Base-by-base conservation (phyloP, 192 early-diverging fungal genomes). In the Coemansia sp. region DNA sequence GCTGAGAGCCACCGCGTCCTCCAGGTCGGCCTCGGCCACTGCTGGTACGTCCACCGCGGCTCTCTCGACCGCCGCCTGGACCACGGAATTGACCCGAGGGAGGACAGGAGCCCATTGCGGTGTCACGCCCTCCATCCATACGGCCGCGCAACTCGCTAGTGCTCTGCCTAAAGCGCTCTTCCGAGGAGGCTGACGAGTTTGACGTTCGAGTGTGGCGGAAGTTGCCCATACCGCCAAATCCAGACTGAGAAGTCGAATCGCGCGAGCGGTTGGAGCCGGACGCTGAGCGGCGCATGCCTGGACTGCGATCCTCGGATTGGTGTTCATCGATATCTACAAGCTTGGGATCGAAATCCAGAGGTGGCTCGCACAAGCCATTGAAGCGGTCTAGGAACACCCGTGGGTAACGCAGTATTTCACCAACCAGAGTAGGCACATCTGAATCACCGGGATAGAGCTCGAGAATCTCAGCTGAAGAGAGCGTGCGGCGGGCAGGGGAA, bases 301-400 rank as follows among this genome's bases (percentile, higher is more conserved):
- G 74, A 68, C 82, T 67, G 58, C 77, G 75, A 58, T 81, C 81
- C 1, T 71, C 78, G 3, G 77, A 65, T 68, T 78, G 79, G 69
- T 85, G 76, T 46, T 79, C 79, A 63, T 82, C 72, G 55, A 78
- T 66, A 69, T 72, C 68, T 68, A 80, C 46, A 68, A 78, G 78
- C 57, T 86, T 80, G 70, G 76, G 66, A 68, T 83, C 67, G 60
- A 86, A 77, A n/a, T 88, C 86, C 6, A 80, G 69, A 10, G 90
- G 91, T 57, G 88, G 84, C 38, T 91, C 83, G 77, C 89, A 90
- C 43, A 92, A 73, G 8, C 72, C 68, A 64, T 85, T 87, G 81
- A 95, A 95, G 73, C 89, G 89, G 83, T 92, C 86, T 72, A 97
- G 84, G 79, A 97, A 97, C 64, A 81, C 89, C 31, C 85, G 84